A percentile compares a stretch with the other conserved stretches of the same genome.
Evolutionary conservation across 2,329 filamentous ascomycete genomes (phyloP).

Genomic region (Chrysosporium queenslandicum): DNA sequence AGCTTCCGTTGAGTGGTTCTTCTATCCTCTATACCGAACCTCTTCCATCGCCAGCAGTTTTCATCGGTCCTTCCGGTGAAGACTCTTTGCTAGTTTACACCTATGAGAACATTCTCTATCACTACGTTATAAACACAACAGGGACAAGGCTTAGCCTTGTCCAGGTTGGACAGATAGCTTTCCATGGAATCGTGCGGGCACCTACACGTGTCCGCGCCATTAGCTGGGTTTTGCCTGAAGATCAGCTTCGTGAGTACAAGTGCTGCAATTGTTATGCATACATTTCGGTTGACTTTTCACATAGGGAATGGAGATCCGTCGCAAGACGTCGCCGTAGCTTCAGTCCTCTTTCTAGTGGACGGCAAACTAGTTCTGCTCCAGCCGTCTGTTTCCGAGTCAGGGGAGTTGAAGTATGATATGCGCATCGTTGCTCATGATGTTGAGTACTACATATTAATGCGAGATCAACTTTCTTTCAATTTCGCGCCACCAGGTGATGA

Average conservation of each 20-base stretch:
- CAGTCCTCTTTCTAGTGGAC: conserved; percentile 91
- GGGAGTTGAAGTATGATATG: conserved; percentile 95
- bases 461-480: conserved; percentile 58
- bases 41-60: conserved; percentile 75
- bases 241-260: conserved; percentile 57
- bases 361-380: conserved; percentile 89
- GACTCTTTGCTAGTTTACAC: conserved; percentile 96
- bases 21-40: conserved; percentile 66
- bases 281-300: not conserved
- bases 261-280: not conserved
- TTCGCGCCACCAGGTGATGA: conserved; percentile 41
- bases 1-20: conserved; percentile 63
- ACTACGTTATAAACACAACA: conserved; percentile 74
- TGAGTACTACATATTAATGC: conserved; percentile 87
- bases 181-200: conserved; percentile 90
- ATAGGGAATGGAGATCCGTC: conserved; percentile 78
- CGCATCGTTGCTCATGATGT: conserved; percentile 90
- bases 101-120: conserved; percentile 89
- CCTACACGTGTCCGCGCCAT: conserved; percentile 84
- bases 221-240: conserved; percentile 90
- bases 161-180: conserved; percentile 95
- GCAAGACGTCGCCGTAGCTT: conserved; percentile 86
- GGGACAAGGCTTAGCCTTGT: conserved; percentile 65
- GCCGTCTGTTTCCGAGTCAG: conserved; percentile 69
- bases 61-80: conserved; percentile 79